A percentile compares a stretch with the other conserved stretches of the same genome.
Conservation (phyloP, 2,329 filamentous ascomycete species). For the Lasiodiplodia theobromae region DNA sequence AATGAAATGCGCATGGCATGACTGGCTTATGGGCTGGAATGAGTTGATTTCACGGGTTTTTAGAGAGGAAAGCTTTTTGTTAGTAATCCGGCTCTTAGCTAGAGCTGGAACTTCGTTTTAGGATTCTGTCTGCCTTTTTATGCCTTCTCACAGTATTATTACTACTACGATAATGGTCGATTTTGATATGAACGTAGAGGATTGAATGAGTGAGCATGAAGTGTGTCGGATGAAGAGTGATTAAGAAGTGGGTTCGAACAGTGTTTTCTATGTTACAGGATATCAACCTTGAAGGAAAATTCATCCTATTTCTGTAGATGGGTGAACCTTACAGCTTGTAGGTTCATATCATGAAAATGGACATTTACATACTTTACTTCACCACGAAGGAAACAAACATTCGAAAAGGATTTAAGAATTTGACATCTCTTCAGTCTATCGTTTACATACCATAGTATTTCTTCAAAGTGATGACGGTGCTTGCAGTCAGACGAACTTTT, state of each 20-base stretch:
- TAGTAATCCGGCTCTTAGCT: not conserved
- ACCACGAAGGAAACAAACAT: too few species aligned
- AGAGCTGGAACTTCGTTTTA: not conserved
- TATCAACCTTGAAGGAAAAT: not conserved
- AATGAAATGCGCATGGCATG: constrained; percentile 7
- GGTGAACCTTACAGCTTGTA: too few species aligned
- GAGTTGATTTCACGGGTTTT: not conserved
- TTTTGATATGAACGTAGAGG: not conserved
- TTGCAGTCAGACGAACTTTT: too few species aligned
- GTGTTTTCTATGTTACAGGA: not conserved
- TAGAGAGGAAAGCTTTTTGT: not conserved
- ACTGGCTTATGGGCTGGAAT: not conserved
- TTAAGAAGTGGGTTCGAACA: not conserved
- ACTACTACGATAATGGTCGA: not conserved
- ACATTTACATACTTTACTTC: too few species aligned
- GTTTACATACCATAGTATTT: too few species aligned
- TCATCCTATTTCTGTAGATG: not conserved
- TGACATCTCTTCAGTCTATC: too few species aligned
- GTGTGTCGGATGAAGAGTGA: not conserved
- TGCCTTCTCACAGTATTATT: not conserved
- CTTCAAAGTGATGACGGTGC: too few species aligned
- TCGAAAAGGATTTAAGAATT: too few species aligned
- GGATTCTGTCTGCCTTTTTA: not conserved
- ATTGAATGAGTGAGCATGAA: not conserved
- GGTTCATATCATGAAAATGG: too few species aligned